A percentile compares a stretch with the other conserved stretches of the same genome.
Conservation (phyloP, 1,284 basidiomycete genomes). For the Leccinum subrobustum region DNA sequence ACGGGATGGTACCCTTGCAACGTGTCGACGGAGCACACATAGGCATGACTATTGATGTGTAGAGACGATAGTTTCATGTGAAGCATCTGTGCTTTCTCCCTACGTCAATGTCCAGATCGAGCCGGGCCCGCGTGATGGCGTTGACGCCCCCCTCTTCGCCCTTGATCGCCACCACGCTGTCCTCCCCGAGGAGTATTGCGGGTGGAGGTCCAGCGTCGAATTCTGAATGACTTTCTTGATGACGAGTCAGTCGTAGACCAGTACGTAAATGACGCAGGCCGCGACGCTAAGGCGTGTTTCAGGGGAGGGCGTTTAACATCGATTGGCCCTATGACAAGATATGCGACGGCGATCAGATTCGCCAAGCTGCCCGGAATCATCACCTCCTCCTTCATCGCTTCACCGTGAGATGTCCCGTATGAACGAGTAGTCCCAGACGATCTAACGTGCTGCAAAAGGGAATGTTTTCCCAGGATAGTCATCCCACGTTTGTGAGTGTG, state of each 20-base stretch:
- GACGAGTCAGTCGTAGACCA: conserved; percentile 25
- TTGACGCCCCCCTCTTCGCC: conserved; percentile 16
- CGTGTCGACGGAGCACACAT: background rate
- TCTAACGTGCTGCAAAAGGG: too few relatives aligned
- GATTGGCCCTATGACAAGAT: conserved; percentile 21
- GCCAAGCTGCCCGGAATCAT: conserved; percentile 21
- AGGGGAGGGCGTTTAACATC: conserved; percentile 14
- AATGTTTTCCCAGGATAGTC: too few relatives aligned
- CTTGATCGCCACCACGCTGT: conserved; percentile 19
- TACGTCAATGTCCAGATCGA: conserved; percentile 15
- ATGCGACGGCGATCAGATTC: conserved; percentile 21
- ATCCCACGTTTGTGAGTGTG: conserved; percentile 11
- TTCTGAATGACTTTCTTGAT: conserved; percentile 18
- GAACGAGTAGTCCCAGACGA: conserved; percentile 19
- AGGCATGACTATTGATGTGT: background rate
- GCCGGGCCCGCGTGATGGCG: conserved; percentile 9
- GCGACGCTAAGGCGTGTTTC: conserved; percentile 16
- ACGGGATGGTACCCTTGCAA: background rate
- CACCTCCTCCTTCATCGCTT: conserved; percentile 7
- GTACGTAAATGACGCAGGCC: background rate
- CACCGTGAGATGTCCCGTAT: conserved; percentile 26
- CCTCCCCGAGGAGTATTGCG: conserved; percentile 18
- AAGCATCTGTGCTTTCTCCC: conserved; percentile 35
- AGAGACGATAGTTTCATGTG: conserved; percentile 72
- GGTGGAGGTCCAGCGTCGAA: conserved; percentile 22